Evolutionary conservation across 352 stramenopile species (phyloP).

Genomic region (Pythium apleroticum): DNA sequence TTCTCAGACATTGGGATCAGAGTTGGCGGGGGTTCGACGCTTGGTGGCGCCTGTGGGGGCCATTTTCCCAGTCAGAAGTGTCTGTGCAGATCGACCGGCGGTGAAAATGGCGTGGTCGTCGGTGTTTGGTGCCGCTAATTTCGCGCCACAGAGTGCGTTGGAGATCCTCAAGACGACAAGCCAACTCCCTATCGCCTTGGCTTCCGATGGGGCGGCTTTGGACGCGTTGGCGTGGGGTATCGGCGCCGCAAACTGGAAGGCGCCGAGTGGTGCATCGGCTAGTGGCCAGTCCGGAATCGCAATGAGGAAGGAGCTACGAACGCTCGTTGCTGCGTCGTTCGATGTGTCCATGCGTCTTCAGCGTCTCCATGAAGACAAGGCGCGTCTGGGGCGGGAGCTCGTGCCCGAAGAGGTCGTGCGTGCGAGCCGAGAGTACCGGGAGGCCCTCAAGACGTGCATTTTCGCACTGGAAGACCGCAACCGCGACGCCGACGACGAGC

Average conservation of each 20-base stretch:
- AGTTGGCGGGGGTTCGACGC: not conserved
- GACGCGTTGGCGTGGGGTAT: constrained; percentile 48
- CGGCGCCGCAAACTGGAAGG: constrained; percentile 44
- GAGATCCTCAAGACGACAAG: constrained; percentile 47
- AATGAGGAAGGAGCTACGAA: constrained; percentile 57
- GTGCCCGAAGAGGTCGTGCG: constrained; percentile 37
- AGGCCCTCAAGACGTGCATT: constrained; percentile 65
- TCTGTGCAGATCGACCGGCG: not conserved
- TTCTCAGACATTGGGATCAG: not conserved
- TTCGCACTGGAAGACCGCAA: constrained; percentile 61
- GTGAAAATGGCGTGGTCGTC: constrained; percentile 14
- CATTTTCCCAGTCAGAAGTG: not conserved
- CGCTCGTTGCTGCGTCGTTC: constrained; percentile 57
- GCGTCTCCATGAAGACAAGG: constrained; percentile 21
- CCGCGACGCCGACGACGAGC: constrained; percentile 22
- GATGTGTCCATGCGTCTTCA: constrained; percentile 50
- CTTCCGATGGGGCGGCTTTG: constrained; percentile 8
- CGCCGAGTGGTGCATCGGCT: constrained; percentile 1
- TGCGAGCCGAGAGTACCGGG: constrained; percentile 69
- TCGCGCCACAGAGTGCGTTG: constrained; percentile 32
- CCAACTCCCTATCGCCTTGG: constrained; percentile 40
- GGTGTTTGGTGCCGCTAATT: constrained; percentile 20
- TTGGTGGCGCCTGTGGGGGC: constrained; percentile 3
- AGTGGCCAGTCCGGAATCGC: constrained; percentile 19
- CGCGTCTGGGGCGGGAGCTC: constrained; percentile 22